phyloP scores from a whole-genome alignment of 2,329 filamentous ascomycete species.

The Venturia oleaginea region DNA sequence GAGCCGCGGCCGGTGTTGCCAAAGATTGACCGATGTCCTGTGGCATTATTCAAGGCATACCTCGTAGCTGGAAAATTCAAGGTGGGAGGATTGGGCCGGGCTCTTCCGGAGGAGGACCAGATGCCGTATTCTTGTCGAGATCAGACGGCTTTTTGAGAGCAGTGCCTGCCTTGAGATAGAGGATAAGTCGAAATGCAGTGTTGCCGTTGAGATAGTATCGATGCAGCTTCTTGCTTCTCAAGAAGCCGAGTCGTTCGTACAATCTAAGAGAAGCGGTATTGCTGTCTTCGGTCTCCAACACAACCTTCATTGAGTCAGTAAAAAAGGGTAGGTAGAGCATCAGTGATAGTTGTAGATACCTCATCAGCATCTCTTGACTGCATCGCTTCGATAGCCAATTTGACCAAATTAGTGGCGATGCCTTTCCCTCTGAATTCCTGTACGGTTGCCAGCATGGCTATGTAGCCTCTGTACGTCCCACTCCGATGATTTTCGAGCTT shows the following conservation, averaged over 20 bases:
- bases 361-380: slow-evolving; percentile 75
- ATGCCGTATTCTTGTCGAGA: neutral
- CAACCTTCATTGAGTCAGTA: slow-evolving; percentile 44
- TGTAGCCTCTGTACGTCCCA: slow-evolving; percentile 84
- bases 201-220: slow-evolving; percentile 96
- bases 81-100: neutral
- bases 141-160: slow-evolving; percentile 28
- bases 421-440: slow-evolving; percentile 72
- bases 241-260: slow-evolving; percentile 86
- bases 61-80: neutral
- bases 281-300: slow-evolving; percentile 90
- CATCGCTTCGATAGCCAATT: slow-evolving; percentile 87
- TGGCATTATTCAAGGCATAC: neutral
- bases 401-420: slow-evolving; percentile 79
- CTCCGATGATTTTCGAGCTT: slow-evolving; percentile 87
- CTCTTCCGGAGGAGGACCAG: neutral
- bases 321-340: slow-evolving; percentile 3
- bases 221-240: slow-evolving; percentile 86
- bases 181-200: slow-evolving; percentile 79
- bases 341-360: slow-evolving; percentile 28
- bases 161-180: slow-evolving; percentile 62
- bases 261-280: slow-evolving; percentile 84
- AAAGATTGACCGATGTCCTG: neutral
- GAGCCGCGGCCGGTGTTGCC: neutral
- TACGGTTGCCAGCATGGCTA: slow-evolving; percentile 94